These are phyloP conservation scores for Podospora tetraspora DNA, from an alignment of 495 filamentous ascomycete genomes.

Conservation along the genomic window DNA sequence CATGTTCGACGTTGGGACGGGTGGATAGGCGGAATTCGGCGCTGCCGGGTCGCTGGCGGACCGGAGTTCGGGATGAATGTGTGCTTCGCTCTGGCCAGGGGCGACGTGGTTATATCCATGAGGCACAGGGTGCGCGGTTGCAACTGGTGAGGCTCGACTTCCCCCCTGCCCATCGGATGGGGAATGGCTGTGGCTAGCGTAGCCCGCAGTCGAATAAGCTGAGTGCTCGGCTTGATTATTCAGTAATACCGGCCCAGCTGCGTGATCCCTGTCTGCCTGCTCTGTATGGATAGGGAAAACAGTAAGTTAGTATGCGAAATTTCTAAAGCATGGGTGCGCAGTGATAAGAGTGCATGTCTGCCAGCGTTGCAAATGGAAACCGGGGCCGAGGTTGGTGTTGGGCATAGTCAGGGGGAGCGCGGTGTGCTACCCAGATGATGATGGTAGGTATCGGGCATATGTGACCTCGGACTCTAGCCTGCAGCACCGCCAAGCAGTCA, in stretches of 20 bases:
- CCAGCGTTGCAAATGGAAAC: background rate
- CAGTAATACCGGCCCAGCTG: slow-evolving; percentile 12
- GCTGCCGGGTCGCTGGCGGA: slow-evolving; percentile 25
- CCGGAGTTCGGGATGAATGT: slow-evolving; percentile 32
- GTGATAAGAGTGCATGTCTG: background rate
- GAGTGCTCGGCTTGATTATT: slow-evolving; percentile 21
- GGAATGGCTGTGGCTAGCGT: slow-evolving; percentile 17
- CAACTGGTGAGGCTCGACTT: slow-evolving; percentile 17
- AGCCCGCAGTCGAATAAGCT: slow-evolving; percentile 15
- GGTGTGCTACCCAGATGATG: background rate
- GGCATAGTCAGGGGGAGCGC: background rate
- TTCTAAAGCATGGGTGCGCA: background rate
- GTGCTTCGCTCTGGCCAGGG: slow-evolving; percentile 23
- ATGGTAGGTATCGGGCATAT: background rate
- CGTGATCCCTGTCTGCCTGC: slow-evolving; percentile 22
- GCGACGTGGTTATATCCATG: slow-evolving; percentile 33
- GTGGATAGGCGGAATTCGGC: slow-evolving; percentile 16
- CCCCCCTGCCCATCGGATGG: slow-evolving; percentile 18
- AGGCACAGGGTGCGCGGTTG: slow-evolving; percentile 21
- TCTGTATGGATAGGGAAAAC: slow-evolving; percentile 19
- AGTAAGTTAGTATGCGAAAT: slow-evolving; percentile 16
- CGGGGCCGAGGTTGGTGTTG: background rate
- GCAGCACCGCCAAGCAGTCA: background rate
- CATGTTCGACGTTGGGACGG: slow-evolving; percentile 30
- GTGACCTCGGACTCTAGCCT: background rate